A percentile compares a stretch with the other conserved stretches of the same genome.
Evolutionary conservation across 2,329 filamentous ascomycete species (phyloP).

Genomic region (Phialophora expanda): DNA sequence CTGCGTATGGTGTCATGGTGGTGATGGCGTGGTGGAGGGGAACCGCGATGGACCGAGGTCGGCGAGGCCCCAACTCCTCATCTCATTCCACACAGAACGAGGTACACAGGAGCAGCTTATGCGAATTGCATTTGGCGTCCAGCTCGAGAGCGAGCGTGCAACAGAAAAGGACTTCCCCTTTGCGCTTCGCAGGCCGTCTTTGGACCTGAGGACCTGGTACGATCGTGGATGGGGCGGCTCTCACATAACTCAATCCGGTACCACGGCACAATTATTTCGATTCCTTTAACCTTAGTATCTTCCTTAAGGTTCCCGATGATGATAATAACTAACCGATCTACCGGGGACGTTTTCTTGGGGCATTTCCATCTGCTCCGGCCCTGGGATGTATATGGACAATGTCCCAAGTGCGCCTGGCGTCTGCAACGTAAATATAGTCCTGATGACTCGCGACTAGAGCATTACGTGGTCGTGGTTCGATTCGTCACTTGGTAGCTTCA

Average conservation of each 20-base stretch:
- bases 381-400: too few relatives aligned
- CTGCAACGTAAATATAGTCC: too few relatives aligned
- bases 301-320: not conserved
- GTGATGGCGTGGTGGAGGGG: not conserved
- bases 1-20: not conserved
- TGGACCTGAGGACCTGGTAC: too few relatives aligned
- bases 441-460: too few relatives aligned
- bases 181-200: too few relatives aligned
- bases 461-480: too few relatives aligned
- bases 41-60: not conserved
- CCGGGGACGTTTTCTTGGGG: too few relatives aligned
- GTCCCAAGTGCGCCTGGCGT: too few relatives aligned
- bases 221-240: too few relatives aligned
- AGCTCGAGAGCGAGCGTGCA: not conserved
- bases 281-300: not conserved
- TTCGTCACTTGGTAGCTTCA: too few relatives aligned
- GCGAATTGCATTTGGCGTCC: too few relatives aligned
- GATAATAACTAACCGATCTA: not conserved
- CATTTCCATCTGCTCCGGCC: too few relatives aligned
- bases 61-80: not conserved
- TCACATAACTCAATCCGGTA: not conserved
- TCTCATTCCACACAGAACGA: not conserved
- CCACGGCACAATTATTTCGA: not conserved
- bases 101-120: not conserved
- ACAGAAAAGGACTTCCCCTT: not conserved